Evolutionary conservation across 192 early-diverging fungal species (phyloP).

Genomic region (Coemansia sp.): DNA sequence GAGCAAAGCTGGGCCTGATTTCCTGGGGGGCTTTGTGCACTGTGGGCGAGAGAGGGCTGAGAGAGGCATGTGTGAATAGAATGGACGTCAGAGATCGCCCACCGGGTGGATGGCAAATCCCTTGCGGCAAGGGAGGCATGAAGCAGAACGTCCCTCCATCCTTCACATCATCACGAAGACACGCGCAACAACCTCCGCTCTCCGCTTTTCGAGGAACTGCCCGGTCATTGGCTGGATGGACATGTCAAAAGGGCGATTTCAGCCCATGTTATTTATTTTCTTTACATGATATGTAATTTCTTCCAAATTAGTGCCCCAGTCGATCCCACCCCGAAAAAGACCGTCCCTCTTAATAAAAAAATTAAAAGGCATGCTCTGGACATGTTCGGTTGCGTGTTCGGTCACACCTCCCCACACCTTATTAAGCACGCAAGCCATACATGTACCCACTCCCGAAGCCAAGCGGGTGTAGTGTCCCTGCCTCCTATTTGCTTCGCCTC

Average conservation of each 20-base stretch:
- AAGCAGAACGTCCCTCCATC: neutral
- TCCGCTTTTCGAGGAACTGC: conserved; percentile 7
- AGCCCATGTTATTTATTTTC: neutral
- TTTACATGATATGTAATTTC: neutral
- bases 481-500: neutral
- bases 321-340: neutral
- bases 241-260: neutral
- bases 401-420: conserved; percentile 11
- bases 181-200: conserved; percentile 1
- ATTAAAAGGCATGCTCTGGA: neutral
- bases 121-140: conserved; percentile 9
- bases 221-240: conserved; percentile 1
- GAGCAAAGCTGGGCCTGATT: conserved; percentile 9
- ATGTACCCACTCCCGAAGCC: conserved; percentile 5
- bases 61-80: neutral
- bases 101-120: neutral
- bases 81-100: conserved; percentile 9
- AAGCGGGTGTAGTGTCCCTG: conserved; percentile 5
- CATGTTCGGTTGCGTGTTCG: neutral
- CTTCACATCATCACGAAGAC: conserved; percentile 5
- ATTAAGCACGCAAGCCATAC: conserved; percentile 11
- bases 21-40: conserved; percentile 1
- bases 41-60: conserved; percentile 2
- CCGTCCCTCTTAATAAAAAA: too few species aligned
- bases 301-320: neutral